Conservation (phyloP, 2,329 filamentous ascomycete species). For the Phialemoniopsis sp. region DNA sequence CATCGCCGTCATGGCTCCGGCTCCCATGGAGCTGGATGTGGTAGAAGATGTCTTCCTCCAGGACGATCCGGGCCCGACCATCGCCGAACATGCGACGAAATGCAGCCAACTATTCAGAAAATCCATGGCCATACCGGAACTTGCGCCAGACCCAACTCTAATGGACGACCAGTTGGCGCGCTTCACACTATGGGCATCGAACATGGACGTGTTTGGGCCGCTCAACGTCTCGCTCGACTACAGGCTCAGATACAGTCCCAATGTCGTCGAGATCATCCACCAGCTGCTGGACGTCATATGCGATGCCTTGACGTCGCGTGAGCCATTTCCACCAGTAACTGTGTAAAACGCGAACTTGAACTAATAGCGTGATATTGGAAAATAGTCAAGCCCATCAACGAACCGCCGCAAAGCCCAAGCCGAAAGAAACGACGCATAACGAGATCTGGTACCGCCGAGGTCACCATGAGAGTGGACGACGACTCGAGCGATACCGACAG, state of each 20-base stretch:
- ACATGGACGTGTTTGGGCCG: conserved; percentile 20
- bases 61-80: conserved; percentile 17
- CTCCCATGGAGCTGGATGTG: not conserved
- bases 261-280: conserved; percentile 16
- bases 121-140: conserved; percentile 15
- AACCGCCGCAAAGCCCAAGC: conserved; percentile 12
- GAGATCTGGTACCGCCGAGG: conserved; percentile 8
- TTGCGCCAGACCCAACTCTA: conserved; percentile 19
- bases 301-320: conserved; percentile 5
- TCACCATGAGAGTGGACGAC: conserved; percentile 8
- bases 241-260: conserved; percentile 21
- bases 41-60: conserved; percentile 20
- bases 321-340: conserved; percentile 3
- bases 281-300: conserved; percentile 14
- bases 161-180: conserved; percentile 19
- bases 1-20: not conserved
- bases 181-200: conserved; percentile 17
- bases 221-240: conserved; percentile 22
- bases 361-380: conserved; percentile 10
- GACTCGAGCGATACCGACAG: conserved; percentile 8
- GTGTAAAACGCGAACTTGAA: conserved; percentile 2
- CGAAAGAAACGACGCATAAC: conserved; percentile 2
- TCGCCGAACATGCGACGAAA: conserved; percentile 20
- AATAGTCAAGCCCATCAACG: conserved; percentile 16
- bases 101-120: conserved; percentile 18